These are phyloP conservation scores for Rhodotorula diobovata DNA, from an alignment of 768 basidiomycete genomes.

Conservation along the genomic window DNA sequence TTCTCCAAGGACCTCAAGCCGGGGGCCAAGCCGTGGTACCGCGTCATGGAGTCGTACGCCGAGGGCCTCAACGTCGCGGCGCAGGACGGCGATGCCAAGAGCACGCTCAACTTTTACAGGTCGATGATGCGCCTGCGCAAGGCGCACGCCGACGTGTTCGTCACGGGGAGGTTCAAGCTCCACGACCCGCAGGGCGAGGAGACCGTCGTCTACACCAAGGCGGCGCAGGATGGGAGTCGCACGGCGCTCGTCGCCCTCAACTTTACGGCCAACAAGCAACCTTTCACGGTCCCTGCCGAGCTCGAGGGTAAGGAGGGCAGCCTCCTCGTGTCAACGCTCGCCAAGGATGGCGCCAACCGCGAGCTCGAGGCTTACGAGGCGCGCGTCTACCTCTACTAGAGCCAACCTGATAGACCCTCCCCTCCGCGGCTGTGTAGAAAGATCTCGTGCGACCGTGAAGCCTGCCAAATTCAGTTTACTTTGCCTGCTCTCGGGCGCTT, in stretches of 20 bases:
- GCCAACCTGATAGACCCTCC: not conserved
- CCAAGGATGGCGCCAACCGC: not conserved
- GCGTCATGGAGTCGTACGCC: constrained; percentile 34
- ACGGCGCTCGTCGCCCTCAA: constrained; percentile 47
- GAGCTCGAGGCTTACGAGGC: constrained; percentile 15
- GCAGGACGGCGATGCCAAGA: constrained; percentile 54
- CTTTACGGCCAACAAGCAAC: constrained; percentile 30
- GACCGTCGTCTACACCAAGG: constrained; percentile 58
- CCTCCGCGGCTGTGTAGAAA: too few species aligned
- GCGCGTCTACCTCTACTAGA: constrained; percentile 4
- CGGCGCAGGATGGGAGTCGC: constrained; percentile 43
- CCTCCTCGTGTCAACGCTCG: not conserved
- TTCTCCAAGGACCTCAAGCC: constrained; percentile 4
- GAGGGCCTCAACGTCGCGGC: constrained; percentile 47
- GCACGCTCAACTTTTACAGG: constrained; percentile 63
- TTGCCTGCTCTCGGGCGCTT: too few species aligned
- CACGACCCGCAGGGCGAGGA: constrained; percentile 53
- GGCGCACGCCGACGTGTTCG: constrained; percentile 56
- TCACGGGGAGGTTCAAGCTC: constrained; percentile 61
- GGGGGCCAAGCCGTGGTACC: constrained; percentile 24
- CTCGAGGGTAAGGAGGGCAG: not conserved
- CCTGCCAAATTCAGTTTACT: too few species aligned
- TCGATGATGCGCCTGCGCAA: constrained; percentile 57
- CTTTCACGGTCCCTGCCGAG: constrained; percentile 5
- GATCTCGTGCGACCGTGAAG: too few species aligned